Evolutionary conservation across 345 rosid genomes (phyloP).

Genomic region (Corymbia maculata): DNA sequence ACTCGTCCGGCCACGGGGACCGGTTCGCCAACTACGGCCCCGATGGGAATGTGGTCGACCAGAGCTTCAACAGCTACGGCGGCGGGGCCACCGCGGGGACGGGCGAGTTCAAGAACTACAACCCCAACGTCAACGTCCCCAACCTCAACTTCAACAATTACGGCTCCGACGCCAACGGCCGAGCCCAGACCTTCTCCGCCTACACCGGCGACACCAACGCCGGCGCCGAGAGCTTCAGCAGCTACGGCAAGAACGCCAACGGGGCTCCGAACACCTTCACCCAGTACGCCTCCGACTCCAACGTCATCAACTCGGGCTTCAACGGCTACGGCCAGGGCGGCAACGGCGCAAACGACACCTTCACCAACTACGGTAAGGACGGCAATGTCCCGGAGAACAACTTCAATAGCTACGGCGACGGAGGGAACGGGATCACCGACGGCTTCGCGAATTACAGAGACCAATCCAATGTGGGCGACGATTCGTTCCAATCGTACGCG

Average conservation of each 20-base stretch:
- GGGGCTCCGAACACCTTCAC: slow-evolving; percentile 16
- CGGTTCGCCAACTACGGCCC: slow-evolving; percentile 14
- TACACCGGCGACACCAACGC: slow-evolving; percentile 17
- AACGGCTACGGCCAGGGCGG: slow-evolving; percentile 25
- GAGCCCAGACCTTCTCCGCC: slow-evolving; percentile 13
- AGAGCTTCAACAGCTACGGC: slow-evolving; percentile 35
- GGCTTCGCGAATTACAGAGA: slow-evolving; percentile 15
- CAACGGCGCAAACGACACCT: slow-evolving; percentile 18
- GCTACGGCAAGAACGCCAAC: slow-evolving; percentile 30
- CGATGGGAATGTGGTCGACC: slow-evolving; percentile 28
- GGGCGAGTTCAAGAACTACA: slow-evolving; percentile 25
- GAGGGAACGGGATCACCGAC: not conserved
- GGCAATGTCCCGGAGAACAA: slow-evolving; percentile 34
- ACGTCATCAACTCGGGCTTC: slow-evolving; percentile 28
- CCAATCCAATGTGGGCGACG: slow-evolving; percentile 12
- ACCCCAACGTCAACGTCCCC: slow-evolving; percentile 16
- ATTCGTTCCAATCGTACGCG: slow-evolving; percentile 19
- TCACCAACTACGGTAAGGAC: slow-evolving; percentile 21
- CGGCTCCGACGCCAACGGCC: slow-evolving; percentile 9
- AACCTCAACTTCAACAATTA: slow-evolving; percentile 18
- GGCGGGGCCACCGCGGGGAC: slow-evolving; percentile 22
- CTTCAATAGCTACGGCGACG: not conserved
- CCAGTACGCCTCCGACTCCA: slow-evolving; percentile 20
- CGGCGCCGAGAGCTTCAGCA: slow-evolving; percentile 19
- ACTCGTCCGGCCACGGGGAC: slow-evolving; percentile 10